These are phyloP conservation scores for Bisporella sp. DNA, from an alignment of 2,329 filamentous ascomycete genomes.

Conservation along the genomic window DNA sequence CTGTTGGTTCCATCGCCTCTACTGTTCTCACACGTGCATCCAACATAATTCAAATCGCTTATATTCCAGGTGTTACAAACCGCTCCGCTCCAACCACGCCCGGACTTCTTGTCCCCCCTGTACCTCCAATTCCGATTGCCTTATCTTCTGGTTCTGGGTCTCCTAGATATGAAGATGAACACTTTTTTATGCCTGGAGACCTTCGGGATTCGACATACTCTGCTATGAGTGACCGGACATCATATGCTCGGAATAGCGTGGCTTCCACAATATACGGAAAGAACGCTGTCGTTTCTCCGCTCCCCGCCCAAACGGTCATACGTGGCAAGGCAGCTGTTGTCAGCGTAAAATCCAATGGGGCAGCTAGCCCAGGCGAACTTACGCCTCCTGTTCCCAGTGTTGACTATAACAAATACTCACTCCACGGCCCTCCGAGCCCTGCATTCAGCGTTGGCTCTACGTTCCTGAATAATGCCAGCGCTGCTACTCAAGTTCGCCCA, in stretches of 20 bases:
- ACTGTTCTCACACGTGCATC: constrained; percentile 93
- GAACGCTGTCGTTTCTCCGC: constrained; percentile 72
- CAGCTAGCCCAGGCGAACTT: constrained; percentile 41
- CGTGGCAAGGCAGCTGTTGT: constrained; percentile 87
- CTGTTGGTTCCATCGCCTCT: constrained; percentile 87
- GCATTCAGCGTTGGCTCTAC: constrained; percentile 63
- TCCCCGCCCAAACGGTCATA: constrained; percentile 79
- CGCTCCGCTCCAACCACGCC: constrained; percentile 80
- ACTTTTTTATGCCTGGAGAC: constrained; percentile 90
- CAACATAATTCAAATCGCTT: constrained; percentile 99
- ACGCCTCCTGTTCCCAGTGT: constrained; percentile 69
- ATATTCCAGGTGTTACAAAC: constrained; percentile 95
- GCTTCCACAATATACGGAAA: constrained; percentile 93
- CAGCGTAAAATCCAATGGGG: constrained; percentile 70
- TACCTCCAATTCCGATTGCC: constrained; percentile 78
- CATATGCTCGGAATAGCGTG: constrained; percentile 64
- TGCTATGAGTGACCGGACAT: constrained; percentile 57
- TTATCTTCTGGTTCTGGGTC: constrained; percentile 48
- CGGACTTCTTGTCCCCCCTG: constrained; percentile 76
- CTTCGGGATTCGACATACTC: constrained; percentile 89
- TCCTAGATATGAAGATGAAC: constrained; percentile 65
- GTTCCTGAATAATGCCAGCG: constrained; percentile 58
- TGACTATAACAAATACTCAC: constrained; percentile 53
- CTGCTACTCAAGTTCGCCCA: constrained; percentile 48
- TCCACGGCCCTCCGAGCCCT: constrained; percentile 43